Conservation (phyloP, 305 asterid species). For the Striga hermonthica region DNA sequence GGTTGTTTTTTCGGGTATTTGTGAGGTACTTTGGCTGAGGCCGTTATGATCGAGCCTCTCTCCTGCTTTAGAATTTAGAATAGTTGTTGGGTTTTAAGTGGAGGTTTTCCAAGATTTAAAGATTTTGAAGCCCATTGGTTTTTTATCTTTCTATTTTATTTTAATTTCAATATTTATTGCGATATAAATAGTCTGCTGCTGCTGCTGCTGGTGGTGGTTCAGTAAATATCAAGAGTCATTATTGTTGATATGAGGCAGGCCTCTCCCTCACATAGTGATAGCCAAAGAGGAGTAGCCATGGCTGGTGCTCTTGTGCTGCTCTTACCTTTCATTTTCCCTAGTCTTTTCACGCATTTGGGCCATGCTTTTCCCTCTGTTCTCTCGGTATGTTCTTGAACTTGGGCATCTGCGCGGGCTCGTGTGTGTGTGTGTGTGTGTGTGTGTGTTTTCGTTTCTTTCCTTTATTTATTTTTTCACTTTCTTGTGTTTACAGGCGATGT, state of each 20-base stretch:
- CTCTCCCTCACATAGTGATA: slow-evolving; percentile 36
- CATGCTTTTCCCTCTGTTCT: slow-evolving; percentile 69
- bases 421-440: background rate
- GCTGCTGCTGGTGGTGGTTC: slow-evolving; percentile 20
- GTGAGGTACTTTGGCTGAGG: slow-evolving; percentile 48
- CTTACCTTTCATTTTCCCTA: slow-evolving; percentile 53
- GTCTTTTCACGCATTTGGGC: slow-evolving; percentile 54
- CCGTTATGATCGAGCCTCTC: slow-evolving; percentile 37
- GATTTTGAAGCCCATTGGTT: slow-evolving; percentile 26
- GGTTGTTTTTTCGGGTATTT: slow-evolving; percentile 5
- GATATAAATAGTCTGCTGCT: slow-evolving; percentile 17
- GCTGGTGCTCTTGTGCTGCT: slow-evolving; percentile 64
- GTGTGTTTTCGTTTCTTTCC: background rate
- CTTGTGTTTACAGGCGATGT: slow-evolving; percentile 2
- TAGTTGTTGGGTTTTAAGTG: slow-evolving; percentile 38
- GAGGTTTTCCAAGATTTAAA: slow-evolving; percentile 40
- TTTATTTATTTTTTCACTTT: slow-evolving; percentile 2
- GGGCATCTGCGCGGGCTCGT: background rate
- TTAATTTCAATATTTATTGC: too few relatives aligned
- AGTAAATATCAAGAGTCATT: slow-evolving; percentile 34
- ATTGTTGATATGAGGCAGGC: slow-evolving; percentile 35
- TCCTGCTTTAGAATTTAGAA: slow-evolving; percentile 39
- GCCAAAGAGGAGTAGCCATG: slow-evolving; percentile 68
- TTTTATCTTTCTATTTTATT: too few relatives aligned
- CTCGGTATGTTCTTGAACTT: slow-evolving; percentile 54